Percentiles rank a stretch among this genome's conserved stretches.
Evolutionary conservation across 768 basidiomycete genomes (phyloP).

Genomic region (Pleurotus cornucopiae): DNA sequence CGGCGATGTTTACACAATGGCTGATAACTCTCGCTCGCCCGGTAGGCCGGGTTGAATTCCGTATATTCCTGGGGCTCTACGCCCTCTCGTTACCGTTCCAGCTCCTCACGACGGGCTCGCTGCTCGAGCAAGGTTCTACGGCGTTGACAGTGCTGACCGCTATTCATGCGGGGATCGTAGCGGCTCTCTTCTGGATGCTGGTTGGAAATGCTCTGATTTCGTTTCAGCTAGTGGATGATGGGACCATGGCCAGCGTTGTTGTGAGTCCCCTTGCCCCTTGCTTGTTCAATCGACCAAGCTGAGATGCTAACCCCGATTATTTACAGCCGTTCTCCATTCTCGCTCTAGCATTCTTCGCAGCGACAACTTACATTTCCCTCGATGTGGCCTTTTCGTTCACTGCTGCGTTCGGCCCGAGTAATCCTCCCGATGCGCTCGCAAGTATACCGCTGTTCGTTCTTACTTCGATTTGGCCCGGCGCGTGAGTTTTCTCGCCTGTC

Average conservation of each 20-base stretch:
- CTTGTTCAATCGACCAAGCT: slow-evolving; percentile 1
- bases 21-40: neutral
- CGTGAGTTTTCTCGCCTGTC: slow-evolving; percentile 37
- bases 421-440: slow-evolving; percentile 50
- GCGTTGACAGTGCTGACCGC: slow-evolving; percentile 67
- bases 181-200: slow-evolving; percentile 75
- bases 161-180: slow-evolving; percentile 75
- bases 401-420: slow-evolving; percentile 51
- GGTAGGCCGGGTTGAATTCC: slow-evolving; percentile 68
- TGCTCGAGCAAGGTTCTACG: slow-evolving; percentile 74
- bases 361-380: slow-evolving; percentile 79
- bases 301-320: neutral
- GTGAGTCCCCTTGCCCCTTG: slow-evolving; percentile 34
- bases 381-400: slow-evolving; percentile 76
- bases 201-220: slow-evolving; percentile 74
- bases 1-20: too few relatives aligned
- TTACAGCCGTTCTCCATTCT: slow-evolving; percentile 61
- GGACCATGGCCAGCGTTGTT: slow-evolving; percentile 65
- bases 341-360: slow-evolving; percentile 55
- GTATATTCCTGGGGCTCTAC: slow-evolving; percentile 62
- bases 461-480: slow-evolving; percentile 74
- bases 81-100: slow-evolving; percentile 73
- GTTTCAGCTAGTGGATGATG: slow-evolving; percentile 93
- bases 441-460: slow-evolving; percentile 80
- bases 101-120: slow-evolving; percentile 73